Conservation (phyloP, 495 filamentous ascomycete species). For the Podospora appendiculata region DNA sequence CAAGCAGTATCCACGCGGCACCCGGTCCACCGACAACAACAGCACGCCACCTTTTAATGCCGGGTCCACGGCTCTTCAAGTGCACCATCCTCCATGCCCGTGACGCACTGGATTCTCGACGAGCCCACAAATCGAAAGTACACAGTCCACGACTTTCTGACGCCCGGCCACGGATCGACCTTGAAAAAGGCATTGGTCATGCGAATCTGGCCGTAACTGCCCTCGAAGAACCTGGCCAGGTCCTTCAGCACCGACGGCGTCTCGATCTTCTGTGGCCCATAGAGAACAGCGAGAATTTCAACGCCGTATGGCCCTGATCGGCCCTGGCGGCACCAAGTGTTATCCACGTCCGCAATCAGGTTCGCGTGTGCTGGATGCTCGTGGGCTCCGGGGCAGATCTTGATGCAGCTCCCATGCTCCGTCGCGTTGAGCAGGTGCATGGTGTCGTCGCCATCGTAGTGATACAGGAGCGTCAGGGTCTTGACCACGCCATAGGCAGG, state of each 20-base stretch:
- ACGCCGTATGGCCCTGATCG: slow-evolving; percentile 1
- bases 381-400: not conserved
- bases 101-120: slow-evolving; percentile 15
- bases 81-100: slow-evolving; percentile 21
- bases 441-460: slow-evolving; percentile 8
- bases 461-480: slow-evolving; percentile 15
- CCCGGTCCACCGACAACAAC: no score
- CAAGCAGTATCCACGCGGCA: no score
- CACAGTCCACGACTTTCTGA: slow-evolving; percentile 18
- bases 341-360: no score
- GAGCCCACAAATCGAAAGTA: slow-evolving; percentile 18
- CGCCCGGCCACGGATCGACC: slow-evolving; percentile 14
- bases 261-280: slow-evolving; percentile 15
- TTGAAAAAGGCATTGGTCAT: slow-evolving; percentile 20
- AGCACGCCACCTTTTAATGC: not conserved
- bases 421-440: slow-evolving; percentile 3
- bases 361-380: not conserved
- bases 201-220: slow-evolving; percentile 15
- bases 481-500: slow-evolving; percentile 10
- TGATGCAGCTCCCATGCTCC: slow-evolving; percentile 3
- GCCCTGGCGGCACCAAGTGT: no score
- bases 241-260: slow-evolving; percentile 13
- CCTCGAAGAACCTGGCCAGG: slow-evolving; percentile 15
- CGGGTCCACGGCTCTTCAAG: slow-evolving; percentile 19
- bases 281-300: slow-evolving; percentile 17